phyloP scores from a whole-genome alignment of 2,329 filamentous ascomycete species.

The Furcasterigmium sp. region DNA sequence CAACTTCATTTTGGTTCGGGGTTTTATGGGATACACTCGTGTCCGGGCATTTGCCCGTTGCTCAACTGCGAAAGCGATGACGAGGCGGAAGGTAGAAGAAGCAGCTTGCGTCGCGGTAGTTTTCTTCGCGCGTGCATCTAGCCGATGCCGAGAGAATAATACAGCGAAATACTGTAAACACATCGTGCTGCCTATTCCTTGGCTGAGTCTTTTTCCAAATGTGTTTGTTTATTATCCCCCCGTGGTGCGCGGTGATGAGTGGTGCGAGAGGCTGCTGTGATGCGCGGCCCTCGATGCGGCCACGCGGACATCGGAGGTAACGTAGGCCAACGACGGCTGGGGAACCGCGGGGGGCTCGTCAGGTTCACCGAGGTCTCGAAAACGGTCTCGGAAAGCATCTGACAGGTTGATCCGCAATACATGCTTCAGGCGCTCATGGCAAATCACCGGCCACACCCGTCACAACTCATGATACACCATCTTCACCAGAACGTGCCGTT shows the following conservation, averaged over 20 bases:
- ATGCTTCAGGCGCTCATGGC: no score
- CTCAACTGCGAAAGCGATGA: not conserved
- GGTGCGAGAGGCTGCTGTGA: not conserved
- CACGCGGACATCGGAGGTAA: not conserved
- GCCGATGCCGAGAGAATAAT: not conserved
- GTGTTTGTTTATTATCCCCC: constrained; percentile 1
- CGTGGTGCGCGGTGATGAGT: no score
- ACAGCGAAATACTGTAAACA: no score
- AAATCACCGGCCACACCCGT: no score
- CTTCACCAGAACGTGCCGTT: not conserved
- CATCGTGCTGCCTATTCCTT: not conserved
- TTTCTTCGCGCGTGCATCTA: not conserved
- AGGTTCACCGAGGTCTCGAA: no score
- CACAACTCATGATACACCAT: not conserved
- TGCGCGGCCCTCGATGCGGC: constrained; percentile 2
- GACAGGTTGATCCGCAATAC: no score
- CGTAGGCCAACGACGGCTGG: no score
- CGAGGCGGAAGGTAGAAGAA: not conserved
- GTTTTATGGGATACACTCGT: constrained; percentile 4
- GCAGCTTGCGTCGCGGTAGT: no score
- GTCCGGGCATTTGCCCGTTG: not conserved
- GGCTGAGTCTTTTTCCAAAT: not conserved
- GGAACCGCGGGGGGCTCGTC: no score
- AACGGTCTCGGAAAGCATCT: no score
- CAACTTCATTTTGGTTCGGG: not conserved